Evolutionary conservation across 805 yeast species (phyloP), one percentile per base, ranked within the genome.

Genomic region (Saturnispora besseyi): DNA sequence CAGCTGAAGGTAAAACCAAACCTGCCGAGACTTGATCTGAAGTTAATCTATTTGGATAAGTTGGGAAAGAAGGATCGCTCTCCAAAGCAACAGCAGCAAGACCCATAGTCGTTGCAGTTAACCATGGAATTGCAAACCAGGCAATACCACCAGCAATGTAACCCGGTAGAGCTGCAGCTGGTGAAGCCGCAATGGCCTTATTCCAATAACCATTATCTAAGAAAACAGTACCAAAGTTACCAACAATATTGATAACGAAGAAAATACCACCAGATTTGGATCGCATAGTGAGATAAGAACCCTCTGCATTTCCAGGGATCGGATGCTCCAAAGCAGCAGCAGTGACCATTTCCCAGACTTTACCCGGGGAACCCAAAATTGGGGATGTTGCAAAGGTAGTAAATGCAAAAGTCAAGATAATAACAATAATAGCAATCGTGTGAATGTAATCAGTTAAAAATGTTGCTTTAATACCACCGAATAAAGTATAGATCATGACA

Each of bases 101-200:
- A 11, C 96, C 96, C 84, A 87, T 75, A 7, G 95, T 84, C 2
- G 91, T 82, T 13, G 95, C 85, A 46, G 81, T 76, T 51, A 86
- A 75, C 72, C 82, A 83, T 44, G 96, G 96, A 56, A 89, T 82
- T 7, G 95, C 90, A 62, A 87, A 84, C 96, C 96, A 89, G 0
- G 91, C 84, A 42, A 89, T 65, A 29, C 96, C 96, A 51, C 96
- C 96, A 51, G 86, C 67, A 26, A 87, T 81, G 65, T 89, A 89
- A 22, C 96, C 96, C 7, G 93, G 91, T 57, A 88, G 70, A 30
- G 95, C 87, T 43, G 93, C 81, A 10, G 80, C 84, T 22, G 96
- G 95, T 53, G 83, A 76, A 8, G 59, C 51, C 29, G 95, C 87
- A 63, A 88, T 84, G 11, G 95, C 95, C 68, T 87, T 87, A 68